Conservation (phyloP, 257 asterid species). For the Paulownia fortunei region DNA sequence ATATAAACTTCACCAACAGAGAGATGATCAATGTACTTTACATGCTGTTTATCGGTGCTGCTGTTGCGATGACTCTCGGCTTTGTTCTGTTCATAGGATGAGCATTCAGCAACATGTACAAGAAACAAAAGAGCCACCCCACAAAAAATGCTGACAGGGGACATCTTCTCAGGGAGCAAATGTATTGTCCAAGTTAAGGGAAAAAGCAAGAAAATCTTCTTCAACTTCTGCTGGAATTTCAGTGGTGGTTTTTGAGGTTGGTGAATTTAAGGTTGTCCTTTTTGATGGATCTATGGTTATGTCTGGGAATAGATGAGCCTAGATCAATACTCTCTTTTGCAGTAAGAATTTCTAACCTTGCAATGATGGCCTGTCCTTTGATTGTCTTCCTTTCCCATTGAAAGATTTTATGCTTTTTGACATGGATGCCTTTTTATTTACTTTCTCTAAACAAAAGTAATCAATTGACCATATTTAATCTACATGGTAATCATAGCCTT, state of each 20-base stretch:
- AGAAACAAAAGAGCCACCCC: slow-evolving; percentile 34
- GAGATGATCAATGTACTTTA: neutral
- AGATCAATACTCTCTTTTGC: slow-evolving; percentile 18
- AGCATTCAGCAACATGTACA: slow-evolving; percentile 33
- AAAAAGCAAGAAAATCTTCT: neutral
- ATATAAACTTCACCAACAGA: neutral
- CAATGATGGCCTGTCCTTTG: slow-evolving; percentile 40
- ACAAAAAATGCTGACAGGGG: slow-evolving; percentile 23
- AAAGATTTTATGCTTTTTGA: slow-evolving; percentile 30
- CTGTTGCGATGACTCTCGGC: slow-evolving; percentile 5
- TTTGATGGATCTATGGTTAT: slow-evolving; percentile 17
- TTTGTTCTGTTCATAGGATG: slow-evolving; percentile 32
- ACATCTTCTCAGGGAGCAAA: slow-evolving; percentile 16
- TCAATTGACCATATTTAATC: slow-evolving; percentile 35
- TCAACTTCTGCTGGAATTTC: too few species aligned
- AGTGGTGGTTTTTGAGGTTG: neutral
- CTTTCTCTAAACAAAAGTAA: slow-evolving; percentile 26
- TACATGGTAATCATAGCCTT: slow-evolving; percentile 32
- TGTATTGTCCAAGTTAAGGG: neutral
- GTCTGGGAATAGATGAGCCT: neutral
- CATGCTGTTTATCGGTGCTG: slow-evolving; percentile 21
- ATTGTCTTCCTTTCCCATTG: slow-evolving; percentile 4
- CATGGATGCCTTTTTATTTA: slow-evolving; percentile 13
- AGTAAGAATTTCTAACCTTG: slow-evolving; percentile 17
- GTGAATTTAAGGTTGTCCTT: slow-evolving; percentile 20